phyloP scores from a whole-genome alignment of 352 stramenopile genomes.

The Pythium aphanidermatum region DNA sequence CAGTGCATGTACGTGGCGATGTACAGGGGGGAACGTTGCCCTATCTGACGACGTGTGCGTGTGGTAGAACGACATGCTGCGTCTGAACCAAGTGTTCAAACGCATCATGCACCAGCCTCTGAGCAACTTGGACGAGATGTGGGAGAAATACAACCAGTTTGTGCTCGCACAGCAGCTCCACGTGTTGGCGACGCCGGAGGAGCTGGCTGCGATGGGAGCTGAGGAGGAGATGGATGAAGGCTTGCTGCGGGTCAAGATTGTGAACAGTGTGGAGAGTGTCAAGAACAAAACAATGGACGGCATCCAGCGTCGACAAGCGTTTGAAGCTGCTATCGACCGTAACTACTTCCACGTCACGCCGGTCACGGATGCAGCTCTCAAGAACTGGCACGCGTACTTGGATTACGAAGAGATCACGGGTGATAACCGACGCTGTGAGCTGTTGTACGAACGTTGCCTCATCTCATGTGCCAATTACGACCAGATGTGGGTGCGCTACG shows the following conservation, averaged over 20 bases:
- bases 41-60: too few relatives aligned
- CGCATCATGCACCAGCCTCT: conserved; percentile 64
- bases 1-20: conserved; percentile 44
- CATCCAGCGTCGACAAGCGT: conserved; percentile 55
- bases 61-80: conserved; percentile 73
- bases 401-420: conserved; percentile 67
- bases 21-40: neutral
- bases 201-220: conserved; percentile 45
- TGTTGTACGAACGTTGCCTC: conserved; percentile 72
- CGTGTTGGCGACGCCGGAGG: conserved; percentile 51
- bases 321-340: conserved; percentile 72
- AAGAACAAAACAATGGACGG: conserved; percentile 68
- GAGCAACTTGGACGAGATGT: conserved; percentile 77
- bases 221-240: conserved; percentile 74
- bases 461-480: conserved; percentile 84
- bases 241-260: conserved; percentile 72
- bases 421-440: conserved; percentile 43
- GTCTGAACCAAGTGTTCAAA: conserved; percentile 78
- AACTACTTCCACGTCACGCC: conserved; percentile 81
- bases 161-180: conserved; percentile 65
- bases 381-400: conserved; percentile 77
- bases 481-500: conserved; percentile 72
- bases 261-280: conserved; percentile 62
- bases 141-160: conserved; percentile 85
- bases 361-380: conserved; percentile 52